Percentiles rank a stretch among this genome's conserved stretches.
Conservation (phyloP, 2,329 filamentous ascomycete genomes). For the Cladophialophora carrionii region DNA sequence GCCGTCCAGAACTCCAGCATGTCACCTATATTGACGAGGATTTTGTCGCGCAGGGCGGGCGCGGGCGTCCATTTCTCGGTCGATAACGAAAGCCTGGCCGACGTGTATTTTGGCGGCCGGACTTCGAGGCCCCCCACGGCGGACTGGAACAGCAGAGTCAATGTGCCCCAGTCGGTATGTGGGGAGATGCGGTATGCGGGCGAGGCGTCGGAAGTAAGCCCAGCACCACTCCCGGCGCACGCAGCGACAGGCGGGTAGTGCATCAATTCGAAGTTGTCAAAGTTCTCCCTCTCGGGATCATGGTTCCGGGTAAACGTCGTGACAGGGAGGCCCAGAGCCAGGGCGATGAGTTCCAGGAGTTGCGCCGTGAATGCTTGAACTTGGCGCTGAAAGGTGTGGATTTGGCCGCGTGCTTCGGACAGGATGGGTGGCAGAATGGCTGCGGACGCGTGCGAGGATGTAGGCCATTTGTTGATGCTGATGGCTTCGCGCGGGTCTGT, state of each 20-base stretch:
- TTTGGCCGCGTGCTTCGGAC: constrained; percentile 18
- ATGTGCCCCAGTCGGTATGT: constrained; percentile 30
- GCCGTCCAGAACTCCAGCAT: constrained; percentile 32
- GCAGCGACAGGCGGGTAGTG: constrained; percentile 24
- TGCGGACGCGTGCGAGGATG: constrained; percentile 8
- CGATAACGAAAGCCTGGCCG: constrained; percentile 6
- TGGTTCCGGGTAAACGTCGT: constrained; percentile 19
- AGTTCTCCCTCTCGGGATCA: constrained; percentile 19
- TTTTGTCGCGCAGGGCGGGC: constrained; percentile 19
- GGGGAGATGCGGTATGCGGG: constrained; percentile 25
- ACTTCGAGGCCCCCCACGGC: constrained; percentile 28
- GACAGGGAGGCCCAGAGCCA: constrained; percentile 21
- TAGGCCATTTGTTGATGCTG: constrained; percentile 31
- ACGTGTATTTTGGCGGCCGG: constrained; percentile 23
- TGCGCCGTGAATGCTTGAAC: constrained; percentile 20
- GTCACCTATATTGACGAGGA: constrained; percentile 27
- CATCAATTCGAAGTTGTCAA: constrained; percentile 30
- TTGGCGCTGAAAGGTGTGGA: constrained; percentile 22
- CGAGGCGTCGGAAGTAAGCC: neutral
- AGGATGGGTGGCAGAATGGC: constrained; percentile 21
- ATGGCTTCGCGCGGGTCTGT: constrained; percentile 30
- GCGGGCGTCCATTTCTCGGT: constrained; percentile 22
- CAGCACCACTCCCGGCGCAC: neutral
- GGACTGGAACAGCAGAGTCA: constrained; percentile 30
- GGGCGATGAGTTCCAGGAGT: constrained; percentile 25